Base-by-base conservation (phyloP, 345 rosid species). In the Turnera subulata region DNA sequence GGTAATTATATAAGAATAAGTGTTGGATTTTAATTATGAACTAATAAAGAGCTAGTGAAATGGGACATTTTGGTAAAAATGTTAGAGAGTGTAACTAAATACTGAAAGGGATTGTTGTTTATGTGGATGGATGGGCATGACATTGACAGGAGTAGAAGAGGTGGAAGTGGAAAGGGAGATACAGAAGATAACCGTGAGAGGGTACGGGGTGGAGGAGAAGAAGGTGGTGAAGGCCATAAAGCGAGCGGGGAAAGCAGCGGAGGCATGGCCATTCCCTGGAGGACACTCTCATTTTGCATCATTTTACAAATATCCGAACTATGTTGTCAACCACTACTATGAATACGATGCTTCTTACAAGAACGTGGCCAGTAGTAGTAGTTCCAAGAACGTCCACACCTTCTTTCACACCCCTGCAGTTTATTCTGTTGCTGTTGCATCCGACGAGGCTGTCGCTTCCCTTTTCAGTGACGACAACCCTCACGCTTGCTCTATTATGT, bases 401-500 rank as follows among this genome's bases (percentile, higher is more conserved):
- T 63, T 63, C 46, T 63, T 63, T 19, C 67, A 63, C 8, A 63
- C 67, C 15, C 67, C 67, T 13, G 46, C 67, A 0, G 46, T 63
- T 2, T 63, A 61, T 70, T 87, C 94, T 0, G 83, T 91, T 12
- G 96, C 94, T 0, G 85, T 91, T 17, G 91, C 91, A 3, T 85
- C 85, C 11, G 97, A 88, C 18, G 96, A 88, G 80, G 78, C 88
- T 6, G 77, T 84, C 0, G 97, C 96, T 22, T 88, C 96, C 0
- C 72, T 91, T 46, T 91, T 91, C 72, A 91, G 97, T 14, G 96
- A 88, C 56, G 96, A 91, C 53, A 88, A 91, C 61, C 94, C 94
- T 0, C 91, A 91, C 63, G 96, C 97, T 62, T 61, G 65, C 78
- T 17, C 79, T 40, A 76, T 88, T 37, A 87, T 87, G 97, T 83